Percentiles rank a stretch among this genome's conserved stretches.
phyloP scores from a whole-genome alignment of 345 rosid species.

The Erysimum cheiranthoides region DNA sequence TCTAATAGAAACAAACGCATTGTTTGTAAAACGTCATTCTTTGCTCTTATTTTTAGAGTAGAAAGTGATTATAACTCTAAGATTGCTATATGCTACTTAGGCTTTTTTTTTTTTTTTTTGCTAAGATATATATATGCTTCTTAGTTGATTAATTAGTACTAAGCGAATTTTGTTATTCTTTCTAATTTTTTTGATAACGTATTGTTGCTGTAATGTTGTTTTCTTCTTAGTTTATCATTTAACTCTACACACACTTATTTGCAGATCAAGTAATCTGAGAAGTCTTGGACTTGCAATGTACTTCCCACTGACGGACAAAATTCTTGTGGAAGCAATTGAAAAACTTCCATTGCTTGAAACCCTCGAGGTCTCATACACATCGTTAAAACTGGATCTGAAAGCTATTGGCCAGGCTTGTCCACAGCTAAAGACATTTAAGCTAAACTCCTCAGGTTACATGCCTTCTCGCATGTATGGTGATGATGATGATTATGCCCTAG shows the following conservation, averaged over 20 bases:
- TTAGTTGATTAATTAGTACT: background rate
- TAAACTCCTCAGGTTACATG: background rate
- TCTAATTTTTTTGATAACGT: background rate
- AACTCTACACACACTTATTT: background rate
- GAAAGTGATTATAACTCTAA: background rate
- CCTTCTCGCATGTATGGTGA: background rate
- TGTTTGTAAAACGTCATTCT: no score
- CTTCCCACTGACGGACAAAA: constrained; percentile 40
- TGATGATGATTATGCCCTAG: constrained; percentile 49
- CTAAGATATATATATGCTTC: background rate
- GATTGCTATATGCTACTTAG: background rate
- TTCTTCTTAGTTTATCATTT: background rate
- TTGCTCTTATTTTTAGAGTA: background rate
- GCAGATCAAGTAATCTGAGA: constrained; percentile 45
- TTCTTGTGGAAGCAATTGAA: constrained; percentile 43
- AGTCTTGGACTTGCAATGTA: constrained; percentile 49
- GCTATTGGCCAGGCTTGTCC: constrained; percentile 15
- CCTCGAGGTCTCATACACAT: constrained; percentile 50
- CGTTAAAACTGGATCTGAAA: background rate
- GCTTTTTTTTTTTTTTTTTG: no score
- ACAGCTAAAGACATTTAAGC: constrained; percentile 17
- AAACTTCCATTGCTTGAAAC: constrained; percentile 60
- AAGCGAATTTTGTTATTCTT: background rate
- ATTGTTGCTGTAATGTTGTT: background rate
- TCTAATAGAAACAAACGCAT: background rate